These are phyloP conservation scores for Bauhinia variegata DNA, from an alignment of 306 rosid genomes.

Conservation along the genomic window DNA sequence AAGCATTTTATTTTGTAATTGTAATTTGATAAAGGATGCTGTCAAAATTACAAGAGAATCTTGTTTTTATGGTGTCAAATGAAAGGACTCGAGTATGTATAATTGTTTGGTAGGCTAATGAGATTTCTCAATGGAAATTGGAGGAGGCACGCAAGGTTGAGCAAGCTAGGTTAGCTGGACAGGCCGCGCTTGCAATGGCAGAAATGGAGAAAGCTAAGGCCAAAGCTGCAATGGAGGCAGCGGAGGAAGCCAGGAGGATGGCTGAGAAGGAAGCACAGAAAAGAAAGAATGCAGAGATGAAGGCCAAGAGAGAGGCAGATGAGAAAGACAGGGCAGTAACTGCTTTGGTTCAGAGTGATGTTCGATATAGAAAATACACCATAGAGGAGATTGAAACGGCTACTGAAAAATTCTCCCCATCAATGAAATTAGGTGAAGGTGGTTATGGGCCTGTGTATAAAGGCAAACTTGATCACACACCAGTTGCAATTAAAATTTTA, in stretches of 20 bases:
- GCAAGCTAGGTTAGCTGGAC: constrained; percentile 70
- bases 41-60: constrained; percentile 1
- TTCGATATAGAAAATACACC: constrained; percentile 75
- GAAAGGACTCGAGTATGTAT: constrained; percentile 23
- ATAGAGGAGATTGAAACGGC: constrained; percentile 81
- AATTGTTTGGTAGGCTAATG: constrained; percentile 64
- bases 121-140: constrained; percentile 77
- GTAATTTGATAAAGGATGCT: constrained; percentile 2
- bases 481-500: constrained; percentile 88
- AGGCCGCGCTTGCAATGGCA: constrained; percentile 85
- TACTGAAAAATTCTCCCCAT: constrained; percentile 57
- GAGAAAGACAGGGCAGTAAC: constrained; percentile 69
- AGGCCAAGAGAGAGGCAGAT: constrained; percentile 71
- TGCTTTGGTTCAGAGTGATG: constrained; percentile 54
- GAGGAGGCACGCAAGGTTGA: constrained; percentile 67
- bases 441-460: constrained; percentile 95
- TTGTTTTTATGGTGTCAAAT: constrained; percentile 12
- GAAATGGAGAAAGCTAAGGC: constrained; percentile 90
- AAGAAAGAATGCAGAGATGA: constrained; percentile 74
- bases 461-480: constrained; percentile 86
- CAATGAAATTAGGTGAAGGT: constrained; percentile 86
- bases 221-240: constrained; percentile 79
- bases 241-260: constrained; percentile 74
- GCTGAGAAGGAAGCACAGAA: constrained; percentile 80
- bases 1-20: background rate